Conservation (phyloP, 306 rosid species). For the Spatholobus suberectus region DNA sequence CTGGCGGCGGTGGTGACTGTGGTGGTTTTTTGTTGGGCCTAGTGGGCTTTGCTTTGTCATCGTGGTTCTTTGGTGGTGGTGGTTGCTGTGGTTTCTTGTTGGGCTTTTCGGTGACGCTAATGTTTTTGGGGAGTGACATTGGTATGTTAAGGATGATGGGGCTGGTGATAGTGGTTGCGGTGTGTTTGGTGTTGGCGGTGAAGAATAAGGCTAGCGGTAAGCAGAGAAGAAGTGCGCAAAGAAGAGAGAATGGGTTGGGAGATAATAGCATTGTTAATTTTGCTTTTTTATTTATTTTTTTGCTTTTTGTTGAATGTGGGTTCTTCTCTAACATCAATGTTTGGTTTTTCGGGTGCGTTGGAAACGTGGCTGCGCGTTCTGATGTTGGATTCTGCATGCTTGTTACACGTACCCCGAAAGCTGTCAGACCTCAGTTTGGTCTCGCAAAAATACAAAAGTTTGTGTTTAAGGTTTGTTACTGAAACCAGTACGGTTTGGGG, state of each 20-base stretch:
- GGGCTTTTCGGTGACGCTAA: background rate
- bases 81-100: background rate
- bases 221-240: constrained; percentile 65
- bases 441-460: background rate
- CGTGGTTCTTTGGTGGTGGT: no score
- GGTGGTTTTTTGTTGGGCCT: background rate
- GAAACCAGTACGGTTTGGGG: background rate
- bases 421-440: background rate
- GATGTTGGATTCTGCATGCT: constrained; percentile 5
- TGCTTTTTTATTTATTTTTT: background rate
- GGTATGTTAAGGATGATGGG: background rate
- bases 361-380: background rate
- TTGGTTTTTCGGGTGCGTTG: background rate
- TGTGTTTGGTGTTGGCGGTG: constrained; percentile 43
- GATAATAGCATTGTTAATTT: constrained; percentile 53
- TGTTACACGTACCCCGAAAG: background rate
- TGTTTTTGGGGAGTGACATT: background rate
- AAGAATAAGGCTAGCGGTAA: constrained; percentile 65
- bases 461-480: background rate
- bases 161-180: background rate
- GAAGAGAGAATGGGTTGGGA: constrained; percentile 58
- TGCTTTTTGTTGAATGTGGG: background rate
- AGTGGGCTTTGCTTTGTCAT: no score
- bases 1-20: background rate
- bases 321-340: background rate